Conservation (phyloP, 148 eudicot species). For the Nyssa sinensis region DNA sequence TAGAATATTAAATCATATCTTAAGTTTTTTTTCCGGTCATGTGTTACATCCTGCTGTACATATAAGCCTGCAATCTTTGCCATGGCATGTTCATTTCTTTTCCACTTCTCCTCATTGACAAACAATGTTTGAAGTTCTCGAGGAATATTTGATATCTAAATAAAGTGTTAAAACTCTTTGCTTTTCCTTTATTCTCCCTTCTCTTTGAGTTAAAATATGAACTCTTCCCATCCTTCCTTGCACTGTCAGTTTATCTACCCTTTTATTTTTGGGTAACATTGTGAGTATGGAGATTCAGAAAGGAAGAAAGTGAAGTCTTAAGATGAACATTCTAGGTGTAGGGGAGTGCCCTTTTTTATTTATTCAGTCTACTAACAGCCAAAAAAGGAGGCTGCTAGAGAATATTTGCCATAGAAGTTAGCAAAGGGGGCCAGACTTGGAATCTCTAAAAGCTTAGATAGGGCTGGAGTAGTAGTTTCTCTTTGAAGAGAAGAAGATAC, state of each 20-base stretch:
- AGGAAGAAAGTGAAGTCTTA: constrained; percentile 11
- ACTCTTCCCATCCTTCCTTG: constrained; percentile 5
- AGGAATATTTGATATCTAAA: not conserved
- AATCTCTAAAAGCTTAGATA: constrained; percentile 12
- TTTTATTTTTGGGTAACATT: not conserved
- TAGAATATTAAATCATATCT: not conserved
- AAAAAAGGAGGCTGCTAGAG: constrained; percentile 32
- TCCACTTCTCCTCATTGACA: constrained; percentile 6
- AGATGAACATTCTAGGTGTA: constrained; percentile 15
- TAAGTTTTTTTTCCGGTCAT: not conserved
- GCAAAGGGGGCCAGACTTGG: constrained; percentile 39
- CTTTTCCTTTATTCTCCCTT: constrained; percentile 6
- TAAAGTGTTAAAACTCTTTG: constrained; percentile 4
- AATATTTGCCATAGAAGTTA: constrained; percentile 62
- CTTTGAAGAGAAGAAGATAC: constrained; percentile 21
- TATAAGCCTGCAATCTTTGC: not conserved
- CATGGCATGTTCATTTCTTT: constrained; percentile 1
- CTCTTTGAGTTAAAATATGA: not conserved
- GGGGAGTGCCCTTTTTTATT: constrained; percentile 7
- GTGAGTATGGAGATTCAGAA: constrained; percentile 11
- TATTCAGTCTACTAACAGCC: constrained; percentile 27
- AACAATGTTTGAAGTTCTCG: not conserved
- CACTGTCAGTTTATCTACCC: not conserved
- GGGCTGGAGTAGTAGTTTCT: not conserved
- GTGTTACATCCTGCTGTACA: constrained; percentile 17